These are phyloP conservation scores for Linnemannia elongata DNA, from an alignment of 192 early-diverging fungal genomes.

Conservation along the genomic window DNA sequence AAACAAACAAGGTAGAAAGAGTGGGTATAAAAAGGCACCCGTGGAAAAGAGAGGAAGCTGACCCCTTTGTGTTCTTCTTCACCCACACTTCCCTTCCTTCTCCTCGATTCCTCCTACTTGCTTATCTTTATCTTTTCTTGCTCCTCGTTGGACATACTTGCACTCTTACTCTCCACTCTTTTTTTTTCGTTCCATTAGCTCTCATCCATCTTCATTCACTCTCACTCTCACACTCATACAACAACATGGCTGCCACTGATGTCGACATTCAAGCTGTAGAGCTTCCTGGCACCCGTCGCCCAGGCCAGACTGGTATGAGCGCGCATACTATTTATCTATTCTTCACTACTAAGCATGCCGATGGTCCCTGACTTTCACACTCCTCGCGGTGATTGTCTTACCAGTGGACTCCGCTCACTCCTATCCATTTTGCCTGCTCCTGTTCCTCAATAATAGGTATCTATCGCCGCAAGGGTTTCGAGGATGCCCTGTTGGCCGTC, in stretches of 20 bases:
- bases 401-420: neutral
- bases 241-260: conserved; percentile 1
- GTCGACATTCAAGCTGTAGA: conserved; percentile 61
- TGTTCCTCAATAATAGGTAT: conserved; percentile 20
- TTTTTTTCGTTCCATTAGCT: neutral
- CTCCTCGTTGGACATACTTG: neutral
- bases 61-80: neutral
- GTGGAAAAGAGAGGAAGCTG: neutral
- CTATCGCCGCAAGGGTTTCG: conserved; percentile 42
- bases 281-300: conserved; percentile 60
- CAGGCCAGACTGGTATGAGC: conserved; percentile 66
- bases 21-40: neutral
- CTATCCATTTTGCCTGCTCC: neutral
- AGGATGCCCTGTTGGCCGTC: conserved; percentile 16
- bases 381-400: neutral
- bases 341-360: neutral
- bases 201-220: neutral
- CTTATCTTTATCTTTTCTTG: neutral
- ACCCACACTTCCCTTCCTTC: neutral
- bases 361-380: neutral
- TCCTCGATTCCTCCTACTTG: neutral
- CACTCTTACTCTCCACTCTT: neutral
- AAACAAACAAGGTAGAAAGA: too few species aligned
- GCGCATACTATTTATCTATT: neutral
- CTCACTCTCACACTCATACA: neutral